Conservation (phyloP, 2,329 filamentous ascomycete species). For the Penicillium hordei region DNA sequence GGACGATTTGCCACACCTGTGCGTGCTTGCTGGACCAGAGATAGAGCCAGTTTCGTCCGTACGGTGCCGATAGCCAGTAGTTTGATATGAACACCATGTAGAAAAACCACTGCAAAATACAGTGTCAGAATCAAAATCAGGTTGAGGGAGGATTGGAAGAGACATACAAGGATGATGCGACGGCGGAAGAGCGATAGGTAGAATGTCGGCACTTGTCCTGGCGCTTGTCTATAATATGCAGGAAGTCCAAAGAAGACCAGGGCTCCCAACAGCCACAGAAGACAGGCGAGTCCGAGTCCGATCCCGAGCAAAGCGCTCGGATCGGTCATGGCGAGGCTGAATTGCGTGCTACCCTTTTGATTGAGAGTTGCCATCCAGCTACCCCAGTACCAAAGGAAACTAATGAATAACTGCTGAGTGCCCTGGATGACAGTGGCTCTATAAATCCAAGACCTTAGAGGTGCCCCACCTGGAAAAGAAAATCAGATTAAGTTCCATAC, state of each 20-base stretch:
- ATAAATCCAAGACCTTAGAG: slow-evolving; percentile 64
- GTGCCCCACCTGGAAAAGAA: slow-evolving; percentile 54
- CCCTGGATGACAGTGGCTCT: slow-evolving; percentile 66
- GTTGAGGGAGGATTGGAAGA: slow-evolving; percentile 32
- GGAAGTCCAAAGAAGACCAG: slow-evolving; percentile 61
- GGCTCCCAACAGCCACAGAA: slow-evolving; percentile 58
- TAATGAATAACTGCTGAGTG: slow-evolving; percentile 64
- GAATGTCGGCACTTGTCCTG: slow-evolving; percentile 64
- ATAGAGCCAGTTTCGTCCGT: slow-evolving; percentile 65
- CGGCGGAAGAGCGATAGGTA: slow-evolving; percentile 61
- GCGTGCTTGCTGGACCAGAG: slow-evolving; percentile 59
- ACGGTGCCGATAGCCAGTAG: slow-evolving; percentile 65
- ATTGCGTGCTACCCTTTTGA: slow-evolving; percentile 42
- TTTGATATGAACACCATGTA: slow-evolving; percentile 63
- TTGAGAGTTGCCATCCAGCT: slow-evolving; percentile 47
- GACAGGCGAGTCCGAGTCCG: slow-evolving; percentile 56
- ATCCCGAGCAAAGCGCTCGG: slow-evolving; percentile 53
- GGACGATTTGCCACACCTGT: slow-evolving; percentile 55
- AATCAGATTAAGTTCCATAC: neutral
- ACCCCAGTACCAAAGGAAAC: slow-evolving; percentile 67
- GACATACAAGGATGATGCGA: slow-evolving; percentile 48
- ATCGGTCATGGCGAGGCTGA: slow-evolving; percentile 37
- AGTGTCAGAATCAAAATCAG: neutral
- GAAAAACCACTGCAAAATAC: slow-evolving; percentile 53
- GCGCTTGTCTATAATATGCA: slow-evolving; percentile 64